Evolutionary conservation across 2,329 filamentous ascomycete genomes (phyloP), one percentile per base, ranked within the genome.

Genomic region (Claviceps monticola): DNA sequence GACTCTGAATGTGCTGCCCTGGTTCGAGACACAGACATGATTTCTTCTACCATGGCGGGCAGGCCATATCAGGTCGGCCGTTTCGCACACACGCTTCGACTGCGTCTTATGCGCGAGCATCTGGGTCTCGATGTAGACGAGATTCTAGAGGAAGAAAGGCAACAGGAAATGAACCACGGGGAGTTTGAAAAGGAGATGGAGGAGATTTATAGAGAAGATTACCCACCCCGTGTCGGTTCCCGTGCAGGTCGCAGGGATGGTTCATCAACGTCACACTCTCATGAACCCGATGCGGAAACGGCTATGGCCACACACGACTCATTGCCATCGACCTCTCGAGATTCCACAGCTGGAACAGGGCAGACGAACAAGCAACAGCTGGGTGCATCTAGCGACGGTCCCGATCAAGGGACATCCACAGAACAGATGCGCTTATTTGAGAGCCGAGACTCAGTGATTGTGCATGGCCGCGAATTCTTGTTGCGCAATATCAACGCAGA

Each of bases 81-180:
- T 26, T 98, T 96, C 66, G 87, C 93, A 5, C 90, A 97, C 65
- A 93, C 88, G 0, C 77, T 98, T 50, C 88, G 93, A 34, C 83
- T 96, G 72, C 85, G 93, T 26, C 74, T 97, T 48, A 97, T 97
- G 93, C 80, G 91, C 56, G 93, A 98, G 68, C 93, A 98, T 70
- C 74, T 98, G 34, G 93, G 93, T n/a, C 73, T 97, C 41, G 90
- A 97, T 62, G 88, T 95, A 4, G 93, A 98, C 65, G 86, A 88
- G 61, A 83, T 96, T 54, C 80, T 87, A 62, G 88, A 93, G 62
- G 81, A 91, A 55, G 83, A 89, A 58, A 76, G 84, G 49, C 76
- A 80, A 58, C 79, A 79, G 29, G 83, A 89, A 59, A 66, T 80
- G 48, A 82, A 84, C 58, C 71, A 74, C 14, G 74, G 75, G 49